Evolutionary conservation across 129 eudicot species (phyloP).

Genomic region (Centaurea solstitialis): DNA sequence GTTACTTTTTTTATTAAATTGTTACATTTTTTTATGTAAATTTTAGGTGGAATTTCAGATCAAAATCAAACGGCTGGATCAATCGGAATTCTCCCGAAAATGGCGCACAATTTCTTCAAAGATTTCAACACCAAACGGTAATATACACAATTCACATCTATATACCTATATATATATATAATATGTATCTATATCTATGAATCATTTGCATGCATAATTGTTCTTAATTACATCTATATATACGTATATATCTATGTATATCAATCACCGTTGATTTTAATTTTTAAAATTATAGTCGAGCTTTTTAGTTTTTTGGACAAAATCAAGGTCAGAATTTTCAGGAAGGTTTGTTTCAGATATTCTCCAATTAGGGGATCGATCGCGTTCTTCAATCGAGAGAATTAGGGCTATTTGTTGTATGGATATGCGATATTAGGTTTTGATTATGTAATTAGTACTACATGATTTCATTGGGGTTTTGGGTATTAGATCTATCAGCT

Average conservation of each 20-base stretch:
- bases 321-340: slow-evolving; percentile 20
- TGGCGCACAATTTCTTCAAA: slow-evolving; percentile 20
- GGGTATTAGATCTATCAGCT: slow-evolving; percentile 7
- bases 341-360: slow-evolving; percentile 37
- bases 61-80: slow-evolving; percentile 26
- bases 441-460: slow-evolving; percentile 4
- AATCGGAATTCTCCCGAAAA: slow-evolving; percentile 19
- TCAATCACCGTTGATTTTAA: slow-evolving; percentile 10
- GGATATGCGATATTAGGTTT: slow-evolving; percentile 3
- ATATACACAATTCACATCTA: neutral
- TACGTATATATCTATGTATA: slow-evolving; percentile 1
- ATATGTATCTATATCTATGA: neutral
- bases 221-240: neutral
- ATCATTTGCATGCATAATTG: slow-evolving; percentile 18
- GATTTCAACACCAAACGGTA: slow-evolving; percentile 22
- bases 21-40: neutral
- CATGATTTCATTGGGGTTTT: slow-evolving; percentile 4
- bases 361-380: slow-evolving; percentile 23
- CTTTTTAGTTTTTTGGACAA: slow-evolving; percentile 14
- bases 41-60: neutral
- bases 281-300: neutral
- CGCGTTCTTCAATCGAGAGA: slow-evolving; percentile 17
- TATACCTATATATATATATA: neutral
- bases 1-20: neutral
- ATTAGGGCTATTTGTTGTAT: slow-evolving; percentile 23